Evolutionary conservation across 2,329 filamentous ascomycete genomes (phyloP), one percentile per base, ranked within the genome.

Genomic region (Periglandula ipomoeae): DNA sequence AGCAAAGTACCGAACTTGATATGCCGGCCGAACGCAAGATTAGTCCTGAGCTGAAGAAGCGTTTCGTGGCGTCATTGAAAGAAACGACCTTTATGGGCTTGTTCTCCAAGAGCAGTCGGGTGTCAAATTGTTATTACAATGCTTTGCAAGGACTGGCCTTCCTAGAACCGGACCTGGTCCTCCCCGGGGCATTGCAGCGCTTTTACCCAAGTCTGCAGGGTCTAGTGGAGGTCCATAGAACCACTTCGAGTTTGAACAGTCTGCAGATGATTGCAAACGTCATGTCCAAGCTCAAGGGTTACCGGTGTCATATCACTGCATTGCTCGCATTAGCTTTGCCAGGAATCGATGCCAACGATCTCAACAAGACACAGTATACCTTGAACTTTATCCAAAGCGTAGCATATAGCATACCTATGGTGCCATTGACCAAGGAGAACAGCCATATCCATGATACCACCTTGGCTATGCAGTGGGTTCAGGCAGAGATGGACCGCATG

Each of bases 1-100:
- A 98, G 68, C 85, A 87, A 62, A 95, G 82, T 60, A 89, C 89
- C 24, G 94, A 98, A 70, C 84, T 95, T 69, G 86, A 95, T 40
- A 79, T 91, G 1, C 90, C 91, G 0, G 69, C 77, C 35, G 88
- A 90, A 45, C 82, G 93, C 47, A 84, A 75, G 57, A 82, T 98
- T 56, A 93, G 82, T 53, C 78, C 82, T 27, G 82, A 81, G n/a
- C 66, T 98, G 56, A 95, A 90, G 71, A 81, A 76, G 60, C 84
- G 93, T 41, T 97, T 98, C 62, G 93, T 98, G 26, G 70, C 90
- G 34, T 87, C 89, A 53, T 71, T 98, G 54, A 84, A 85, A 55
- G 93, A 98, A 56, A 91, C 96, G 43, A 89, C 89, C 4, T 98
- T 96, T 65, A 96, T 98, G 90, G 93, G 93, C 24, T 85, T 98